phyloP scores from a whole-genome alignment of 345 rosid genomes.

The Excoecaria cochinchinensis region DNA sequence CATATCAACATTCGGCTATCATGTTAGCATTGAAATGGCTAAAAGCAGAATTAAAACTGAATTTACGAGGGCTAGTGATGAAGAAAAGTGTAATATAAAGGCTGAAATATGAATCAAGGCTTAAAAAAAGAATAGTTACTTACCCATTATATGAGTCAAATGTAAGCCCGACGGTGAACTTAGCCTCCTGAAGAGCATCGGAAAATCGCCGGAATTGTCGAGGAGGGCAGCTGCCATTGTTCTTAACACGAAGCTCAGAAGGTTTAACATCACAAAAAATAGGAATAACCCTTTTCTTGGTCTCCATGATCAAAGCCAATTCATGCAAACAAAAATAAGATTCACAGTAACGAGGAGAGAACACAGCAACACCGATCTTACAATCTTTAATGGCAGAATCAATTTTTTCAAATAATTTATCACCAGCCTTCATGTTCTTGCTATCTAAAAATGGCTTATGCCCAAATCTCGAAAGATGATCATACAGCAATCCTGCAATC shows the following conservation, averaged over 20 bases:
- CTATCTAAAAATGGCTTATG: constrained; percentile 66
- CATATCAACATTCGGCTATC: no score
- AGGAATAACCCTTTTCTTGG: constrained; percentile 63
- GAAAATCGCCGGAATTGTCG: constrained; percentile 44
- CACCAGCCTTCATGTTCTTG: constrained; percentile 82
- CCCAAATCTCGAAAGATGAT: constrained; percentile 43
- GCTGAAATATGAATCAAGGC: no score
- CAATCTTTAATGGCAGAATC: constrained; percentile 48
- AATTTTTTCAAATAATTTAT: constrained; percentile 54
- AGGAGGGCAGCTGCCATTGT: constrained; percentile 33
- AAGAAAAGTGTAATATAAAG: no score
- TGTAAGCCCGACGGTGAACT: constrained; percentile 77
- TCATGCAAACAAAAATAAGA: constrained; percentile 83
- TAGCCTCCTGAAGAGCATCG: constrained; percentile 65
- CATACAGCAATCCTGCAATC: constrained; percentile 59
- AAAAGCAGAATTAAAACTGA: no score
- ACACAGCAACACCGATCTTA: constrained; percentile 65
- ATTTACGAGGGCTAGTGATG: no score
- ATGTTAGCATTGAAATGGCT: no score
- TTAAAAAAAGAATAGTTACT: no score
- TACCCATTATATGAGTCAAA: constrained; percentile 69
- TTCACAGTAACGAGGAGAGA: constrained; percentile 74
- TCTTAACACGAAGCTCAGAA: constrained; percentile 54
- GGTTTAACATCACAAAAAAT: constrained; percentile 83
- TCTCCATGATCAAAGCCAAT: constrained; percentile 65